phyloP scores from a whole-genome alignment of 2,329 filamentous ascomycete species.

The Trichoderma arundinaceum region DNA sequence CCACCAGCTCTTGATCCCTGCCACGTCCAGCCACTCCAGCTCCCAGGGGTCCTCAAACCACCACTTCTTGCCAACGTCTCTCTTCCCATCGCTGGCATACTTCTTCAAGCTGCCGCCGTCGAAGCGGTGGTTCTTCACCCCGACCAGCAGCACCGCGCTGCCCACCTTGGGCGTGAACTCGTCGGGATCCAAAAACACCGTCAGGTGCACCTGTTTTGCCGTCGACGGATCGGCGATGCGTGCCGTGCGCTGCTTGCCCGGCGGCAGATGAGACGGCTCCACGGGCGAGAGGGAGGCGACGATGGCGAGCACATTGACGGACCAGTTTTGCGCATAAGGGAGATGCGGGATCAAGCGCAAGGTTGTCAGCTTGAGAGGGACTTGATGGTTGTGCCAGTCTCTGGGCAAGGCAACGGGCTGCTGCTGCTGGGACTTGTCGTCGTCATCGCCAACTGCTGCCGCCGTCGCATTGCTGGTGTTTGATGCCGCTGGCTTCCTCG shows the following conservation, averaged over 20 bases:
- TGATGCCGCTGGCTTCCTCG: background rate
- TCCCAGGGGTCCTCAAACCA: conserved; percentile 57
- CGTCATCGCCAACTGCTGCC: conserved; percentile 6
- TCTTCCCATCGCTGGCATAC: conserved; percentile 49
- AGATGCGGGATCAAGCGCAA: conserved; percentile 57
- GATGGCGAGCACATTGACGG: conserved; percentile 60
- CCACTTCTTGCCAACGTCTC: conserved; percentile 49
- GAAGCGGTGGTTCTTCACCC: conserved; percentile 63
- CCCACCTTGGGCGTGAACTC: conserved; percentile 55
- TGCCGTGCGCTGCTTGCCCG: conserved; percentile 58
- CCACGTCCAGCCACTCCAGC: conserved; percentile 57
- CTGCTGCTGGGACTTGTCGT: conserved; percentile 4
- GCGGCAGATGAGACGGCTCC: conserved; percentile 56
- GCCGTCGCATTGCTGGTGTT: conserved; percentile 1
- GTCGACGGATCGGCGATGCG: conserved; percentile 59
- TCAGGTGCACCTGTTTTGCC: conserved; percentile 57
- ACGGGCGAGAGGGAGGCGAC: conserved; percentile 54
- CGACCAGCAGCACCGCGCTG: conserved; percentile 57
- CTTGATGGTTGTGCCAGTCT: conserved; percentile 49
- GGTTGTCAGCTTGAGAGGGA: conserved; percentile 58
- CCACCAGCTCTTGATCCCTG: conserved; percentile 55
- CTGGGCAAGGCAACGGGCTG: conserved; percentile 48
- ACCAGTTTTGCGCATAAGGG: conserved; percentile 64
- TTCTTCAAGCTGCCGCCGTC: conserved; percentile 55
- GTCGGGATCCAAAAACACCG: conserved; percentile 60